phyloP scores from a whole-genome alignment of 352 stramenopile species.

The Peronosclerospora sorghi region DNA sequence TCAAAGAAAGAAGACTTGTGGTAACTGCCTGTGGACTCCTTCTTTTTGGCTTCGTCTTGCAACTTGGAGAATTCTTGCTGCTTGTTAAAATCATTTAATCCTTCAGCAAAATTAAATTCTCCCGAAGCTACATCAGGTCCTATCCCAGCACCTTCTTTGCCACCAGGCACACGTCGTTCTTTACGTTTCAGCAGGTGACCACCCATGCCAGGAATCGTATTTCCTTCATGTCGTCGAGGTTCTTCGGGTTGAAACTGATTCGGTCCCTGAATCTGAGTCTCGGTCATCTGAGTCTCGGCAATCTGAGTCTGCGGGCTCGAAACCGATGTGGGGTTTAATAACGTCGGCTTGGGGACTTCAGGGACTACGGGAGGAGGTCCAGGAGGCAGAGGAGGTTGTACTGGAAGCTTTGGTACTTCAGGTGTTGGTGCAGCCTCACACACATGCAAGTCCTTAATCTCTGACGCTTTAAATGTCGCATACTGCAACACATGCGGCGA shows the following conservation, averaged over 20 bases:
- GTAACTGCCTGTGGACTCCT: constrained; percentile 55
- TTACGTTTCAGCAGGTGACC: constrained; percentile 70
- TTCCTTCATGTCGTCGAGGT: constrained; percentile 6
- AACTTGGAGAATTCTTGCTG: constrained; percentile 73
- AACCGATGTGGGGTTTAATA: constrained; percentile 47
- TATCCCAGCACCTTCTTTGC: constrained; percentile 3
- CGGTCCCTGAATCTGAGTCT: constrained; percentile 1
- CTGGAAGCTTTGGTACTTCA: constrained; percentile 6
- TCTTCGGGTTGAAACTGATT: constrained; percentile 3
- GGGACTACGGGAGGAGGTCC: constrained; percentile 3
- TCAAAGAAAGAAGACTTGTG: constrained; percentile 87
- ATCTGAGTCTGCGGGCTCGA: constrained; percentile 20
- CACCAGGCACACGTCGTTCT: constrained; percentile 47
- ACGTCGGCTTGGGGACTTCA: constrained; percentile 14
- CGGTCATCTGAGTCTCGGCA: neutral
- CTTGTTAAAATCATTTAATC: constrained; percentile 65
- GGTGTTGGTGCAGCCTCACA: constrained; percentile 52
- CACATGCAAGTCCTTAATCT: constrained; percentile 82
- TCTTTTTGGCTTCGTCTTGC: constrained; percentile 17
- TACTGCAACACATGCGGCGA: constrained; percentile 71
- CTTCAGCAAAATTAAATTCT: constrained; percentile 69
- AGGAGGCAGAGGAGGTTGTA: constrained; percentile 1
- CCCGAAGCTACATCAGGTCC: constrained; percentile 18
- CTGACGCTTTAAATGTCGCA: constrained; percentile 69
- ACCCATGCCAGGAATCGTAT: constrained; percentile 67